Evolutionary conservation across 306 rosid species (phyloP).

Genomic region (barrel medic (Medicago truncatula)): MtrunA17r5.0-ANR NC_053049.1:11040001-11040500

Average conservation of each 20-base stretch:
- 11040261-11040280: background rate
- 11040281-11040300: background rate
- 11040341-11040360: background rate
- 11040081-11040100: background rate
- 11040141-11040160: slow-evolving; percentile 18
- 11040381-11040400: background rate
- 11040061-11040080: too few species aligned
- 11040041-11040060: too few species aligned
- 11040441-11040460: too few species aligned
- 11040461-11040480: too few species aligned
- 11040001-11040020: too few species aligned
- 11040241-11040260: background rate
- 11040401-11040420: background rate
- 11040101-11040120: background rate
- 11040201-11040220: background rate
- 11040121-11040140: background rate
- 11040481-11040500: too few species aligned
- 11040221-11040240: background rate
- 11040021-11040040: too few species aligned
- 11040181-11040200: background rate
- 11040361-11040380: background rate
- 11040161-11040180: slow-evolving; percentile 16
- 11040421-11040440: background rate
- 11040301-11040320: background rate
- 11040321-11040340: background rate